phyloP scores from a whole-genome alignment of 2,329 filamentous ascomycete genomes.

The Aspergillus floridensis region DNA sequence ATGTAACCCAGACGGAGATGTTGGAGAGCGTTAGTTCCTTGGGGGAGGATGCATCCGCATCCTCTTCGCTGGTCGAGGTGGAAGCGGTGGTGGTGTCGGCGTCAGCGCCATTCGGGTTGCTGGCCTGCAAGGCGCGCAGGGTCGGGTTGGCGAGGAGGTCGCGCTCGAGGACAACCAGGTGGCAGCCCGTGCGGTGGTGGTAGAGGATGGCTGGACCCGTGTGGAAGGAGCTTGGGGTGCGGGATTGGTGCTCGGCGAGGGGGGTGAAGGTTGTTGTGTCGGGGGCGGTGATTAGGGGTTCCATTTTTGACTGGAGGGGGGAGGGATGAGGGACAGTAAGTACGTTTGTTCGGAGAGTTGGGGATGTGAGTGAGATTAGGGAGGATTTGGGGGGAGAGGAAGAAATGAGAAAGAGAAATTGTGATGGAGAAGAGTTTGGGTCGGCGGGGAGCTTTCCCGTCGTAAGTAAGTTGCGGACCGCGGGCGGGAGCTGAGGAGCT shows the following conservation, averaged over 20 bases:
- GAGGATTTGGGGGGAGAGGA: background rate
- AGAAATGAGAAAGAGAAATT: background rate
- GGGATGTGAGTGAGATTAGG: slow-evolving; percentile 15
- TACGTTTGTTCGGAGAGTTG: background rate
- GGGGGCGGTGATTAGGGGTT: slow-evolving; percentile 40
- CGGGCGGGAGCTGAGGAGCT: too few relatives aligned
- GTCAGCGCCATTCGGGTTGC: slow-evolving; percentile 4
- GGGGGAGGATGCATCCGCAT: background rate
- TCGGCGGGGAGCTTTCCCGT: background rate
- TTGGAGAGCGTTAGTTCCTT: slow-evolving; percentile 39
- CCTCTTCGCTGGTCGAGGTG: slow-evolving; percentile 18
- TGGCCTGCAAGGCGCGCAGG: slow-evolving; percentile 29
- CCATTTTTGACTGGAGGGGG: slow-evolving; percentile 33
- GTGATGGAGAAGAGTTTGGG: background rate
- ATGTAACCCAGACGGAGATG: slow-evolving; percentile 49
- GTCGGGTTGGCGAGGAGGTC: slow-evolving; percentile 38
- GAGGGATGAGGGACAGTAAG: background rate
- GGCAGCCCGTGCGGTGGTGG: slow-evolving; percentile 47
- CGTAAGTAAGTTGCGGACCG: too few relatives aligned
- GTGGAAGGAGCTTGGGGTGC: slow-evolving; percentile 49
- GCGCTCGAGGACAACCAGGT: slow-evolving; percentile 42
- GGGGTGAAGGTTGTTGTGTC: slow-evolving; percentile 42
- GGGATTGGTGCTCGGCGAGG: slow-evolving; percentile 47
- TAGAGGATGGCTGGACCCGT: slow-evolving; percentile 47
- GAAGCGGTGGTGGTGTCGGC: slow-evolving; percentile 8